Percentiles rank a stretch among this genome's conserved stretches.
phyloP scores from a whole-genome alignment of 352 stramenopile species.

The Globisporangium polare region DNA sequence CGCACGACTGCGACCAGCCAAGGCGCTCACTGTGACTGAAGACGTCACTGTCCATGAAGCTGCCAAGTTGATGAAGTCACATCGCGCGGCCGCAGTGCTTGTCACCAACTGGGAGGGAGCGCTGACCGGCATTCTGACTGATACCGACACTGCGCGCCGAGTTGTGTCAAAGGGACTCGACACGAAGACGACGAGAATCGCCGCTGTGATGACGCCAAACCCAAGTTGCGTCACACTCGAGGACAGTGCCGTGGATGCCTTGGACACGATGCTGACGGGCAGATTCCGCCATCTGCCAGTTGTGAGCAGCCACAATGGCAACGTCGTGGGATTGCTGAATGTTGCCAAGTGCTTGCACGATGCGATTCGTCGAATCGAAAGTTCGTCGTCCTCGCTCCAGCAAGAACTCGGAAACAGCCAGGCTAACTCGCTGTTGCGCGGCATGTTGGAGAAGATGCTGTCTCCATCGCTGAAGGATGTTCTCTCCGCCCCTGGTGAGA shows the following conservation, averaged over 20 bases:
- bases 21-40: slow-evolving; percentile 85
- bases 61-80: slow-evolving; percentile 88
- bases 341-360: slow-evolving; percentile 98
- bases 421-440: slow-evolving; percentile 56
- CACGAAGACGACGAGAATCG: slow-evolving; percentile 57
- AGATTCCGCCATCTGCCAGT: slow-evolving; percentile 98
- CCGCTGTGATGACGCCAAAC: slow-evolving; percentile 82
- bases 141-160: slow-evolving; percentile 83
- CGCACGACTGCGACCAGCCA: slow-evolving; percentile 71
- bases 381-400: slow-evolving; percentile 71
- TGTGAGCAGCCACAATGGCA: slow-evolving; percentile 66
- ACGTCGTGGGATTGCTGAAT: slow-evolving; percentile 95
- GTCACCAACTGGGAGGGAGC: slow-evolving; percentile 84
- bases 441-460: slow-evolving; percentile 87
- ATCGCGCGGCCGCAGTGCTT: slow-evolving; percentile 90
- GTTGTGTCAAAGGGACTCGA: slow-evolving; percentile 78
- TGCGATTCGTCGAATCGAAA: slow-evolving; percentile 96
- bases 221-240: slow-evolving; percentile 80
- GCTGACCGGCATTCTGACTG: slow-evolving; percentile 94
- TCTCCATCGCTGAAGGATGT: slow-evolving; percentile 81
- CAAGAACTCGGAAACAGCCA: slow-evolving; percentile 66
- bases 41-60: slow-evolving; percentile 85
- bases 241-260: slow-evolving; percentile 75
- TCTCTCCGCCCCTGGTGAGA: slow-evolving; percentile 52
- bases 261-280: slow-evolving; percentile 85